phyloP scores from a whole-genome alignment of 73 alveolate species.

The Diophrys appendiculata region DNA sequence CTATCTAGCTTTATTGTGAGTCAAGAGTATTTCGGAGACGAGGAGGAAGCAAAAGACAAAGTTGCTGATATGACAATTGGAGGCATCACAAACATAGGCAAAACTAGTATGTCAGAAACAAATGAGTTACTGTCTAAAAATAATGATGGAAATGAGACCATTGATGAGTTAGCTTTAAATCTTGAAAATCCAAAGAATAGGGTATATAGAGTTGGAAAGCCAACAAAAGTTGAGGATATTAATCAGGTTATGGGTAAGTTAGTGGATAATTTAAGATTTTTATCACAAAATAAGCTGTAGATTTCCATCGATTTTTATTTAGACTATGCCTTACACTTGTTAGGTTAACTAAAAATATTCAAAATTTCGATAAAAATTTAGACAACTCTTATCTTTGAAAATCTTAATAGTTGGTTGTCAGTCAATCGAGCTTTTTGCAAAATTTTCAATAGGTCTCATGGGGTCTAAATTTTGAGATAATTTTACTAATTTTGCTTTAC shows the following conservation, averaged over 20 bases:
- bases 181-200: not conserved
- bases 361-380: too few species aligned
- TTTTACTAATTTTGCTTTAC: not conserved
- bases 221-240: constrained; percentile 18
- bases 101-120: not conserved
- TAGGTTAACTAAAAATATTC: too few species aligned
- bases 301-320: too few species aligned
- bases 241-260: constrained; percentile 15
- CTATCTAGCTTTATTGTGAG: constrained; percentile 11
- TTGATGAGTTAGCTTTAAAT: not conserved
- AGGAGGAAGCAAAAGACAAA: constrained; percentile 18
- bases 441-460: too few species aligned
- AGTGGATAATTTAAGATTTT: too few species aligned
- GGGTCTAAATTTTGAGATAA: constrained; percentile 10
- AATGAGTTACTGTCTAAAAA: not conserved
- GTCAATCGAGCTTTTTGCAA: too few species aligned
- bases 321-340: too few species aligned
- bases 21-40: constrained; percentile 14
- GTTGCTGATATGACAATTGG: not conserved
- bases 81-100: not conserved
- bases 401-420: too few species aligned
- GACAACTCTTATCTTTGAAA: too few species aligned
- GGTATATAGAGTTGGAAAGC: not conserved
- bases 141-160: not conserved
- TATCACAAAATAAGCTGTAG: too few species aligned